Conservation (phyloP, 1,284 basidiomycete genomes). For the Tilletia indica region DNA sequence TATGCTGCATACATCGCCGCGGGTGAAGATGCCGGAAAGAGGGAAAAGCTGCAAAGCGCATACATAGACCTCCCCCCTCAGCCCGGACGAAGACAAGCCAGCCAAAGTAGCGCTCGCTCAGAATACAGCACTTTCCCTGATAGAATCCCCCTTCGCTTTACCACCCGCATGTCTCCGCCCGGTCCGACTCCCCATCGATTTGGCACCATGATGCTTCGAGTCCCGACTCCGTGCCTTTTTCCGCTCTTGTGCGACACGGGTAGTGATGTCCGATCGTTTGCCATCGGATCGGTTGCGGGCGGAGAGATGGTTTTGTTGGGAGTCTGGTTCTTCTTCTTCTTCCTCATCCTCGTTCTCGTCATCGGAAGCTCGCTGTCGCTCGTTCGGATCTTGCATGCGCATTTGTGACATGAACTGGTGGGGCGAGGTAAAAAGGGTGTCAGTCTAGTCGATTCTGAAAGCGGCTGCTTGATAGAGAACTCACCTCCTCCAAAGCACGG, state of each 20-base stretch:
- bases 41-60: too few species aligned
- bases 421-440: not conserved
- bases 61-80: too few species aligned
- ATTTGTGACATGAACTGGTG: slow-evolving; percentile 35
- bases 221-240: slow-evolving; percentile 31
- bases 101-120: not conserved
- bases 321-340: slow-evolving; percentile 53
- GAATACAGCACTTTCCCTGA: slow-evolving; percentile 66
- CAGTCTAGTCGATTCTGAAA: not conserved
- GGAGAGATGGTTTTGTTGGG: slow-evolving; percentile 20
- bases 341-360: slow-evolving; percentile 31
- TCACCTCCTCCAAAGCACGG: slow-evolving; percentile 39
- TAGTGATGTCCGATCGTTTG: slow-evolving; percentile 32
- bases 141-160: slow-evolving; percentile 71
- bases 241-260: slow-evolving; percentile 40
- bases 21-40: too few species aligned
- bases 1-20: too few species aligned
- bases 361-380: not conserved
- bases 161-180: slow-evolving; percentile 67
- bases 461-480: slow-evolving; percentile 9
- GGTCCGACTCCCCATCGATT: slow-evolving; percentile 35
- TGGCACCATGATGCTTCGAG: slow-evolving; percentile 42
- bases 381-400: slow-evolving; percentile 25
- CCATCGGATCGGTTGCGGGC: slow-evolving; percentile 26
- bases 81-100: too few species aligned